These are phyloP conservation scores for Sporisorium reilianum DNA, from an alignment of 1,284 basidiomycete species.

Conservation along the genomic window DNA sequence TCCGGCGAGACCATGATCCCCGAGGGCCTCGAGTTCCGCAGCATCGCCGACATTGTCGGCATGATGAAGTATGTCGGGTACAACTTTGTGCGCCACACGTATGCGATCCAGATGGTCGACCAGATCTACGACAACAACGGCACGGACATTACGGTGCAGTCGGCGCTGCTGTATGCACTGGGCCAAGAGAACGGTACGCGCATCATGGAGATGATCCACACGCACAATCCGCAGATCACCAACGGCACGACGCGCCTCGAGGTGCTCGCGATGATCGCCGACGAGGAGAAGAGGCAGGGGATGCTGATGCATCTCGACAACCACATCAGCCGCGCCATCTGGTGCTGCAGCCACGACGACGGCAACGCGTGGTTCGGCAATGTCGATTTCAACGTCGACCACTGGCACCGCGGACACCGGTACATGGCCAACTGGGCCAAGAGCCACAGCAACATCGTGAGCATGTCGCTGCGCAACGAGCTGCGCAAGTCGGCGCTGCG, in stretches of 20 bases:
- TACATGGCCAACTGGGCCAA: slow-evolving; percentile 53
- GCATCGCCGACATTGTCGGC: slow-evolving; percentile 30
- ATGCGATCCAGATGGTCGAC: slow-evolving; percentile 51
- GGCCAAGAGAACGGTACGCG: slow-evolving; percentile 35
- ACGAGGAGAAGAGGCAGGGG: slow-evolving; percentile 39
- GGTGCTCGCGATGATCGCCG: slow-evolving; percentile 29
- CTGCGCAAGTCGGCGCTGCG: slow-evolving; percentile 31
- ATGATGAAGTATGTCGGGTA: slow-evolving; percentile 44
- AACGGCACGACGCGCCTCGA: slow-evolving; percentile 37
- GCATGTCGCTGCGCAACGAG: slow-evolving; percentile 49
- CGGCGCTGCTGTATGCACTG: slow-evolving; percentile 25
- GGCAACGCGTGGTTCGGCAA: slow-evolving; percentile 51
- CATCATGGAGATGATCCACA: slow-evolving; percentile 39
- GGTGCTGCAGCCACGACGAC: slow-evolving; percentile 49
- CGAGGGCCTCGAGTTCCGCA: slow-evolving; percentile 41
- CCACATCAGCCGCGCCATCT: slow-evolving; percentile 42
- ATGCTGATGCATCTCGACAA: slow-evolving; percentile 49
- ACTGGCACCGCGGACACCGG: slow-evolving; percentile 40
- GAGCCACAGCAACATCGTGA: slow-evolving; percentile 45
- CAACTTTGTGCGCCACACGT: slow-evolving; percentile 50
- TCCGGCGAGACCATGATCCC: slow-evolving; percentile 46
- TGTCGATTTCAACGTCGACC: slow-evolving; percentile 28
- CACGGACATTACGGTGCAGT: slow-evolving; percentile 31
- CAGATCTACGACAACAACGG: slow-evolving; percentile 49
- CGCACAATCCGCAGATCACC: slow-evolving; percentile 34